Percentiles rank a stretch among this genome's conserved stretches.
Conservation (phyloP, 768 basidiomycete species). For the Dendrothele bispora region DNA sequence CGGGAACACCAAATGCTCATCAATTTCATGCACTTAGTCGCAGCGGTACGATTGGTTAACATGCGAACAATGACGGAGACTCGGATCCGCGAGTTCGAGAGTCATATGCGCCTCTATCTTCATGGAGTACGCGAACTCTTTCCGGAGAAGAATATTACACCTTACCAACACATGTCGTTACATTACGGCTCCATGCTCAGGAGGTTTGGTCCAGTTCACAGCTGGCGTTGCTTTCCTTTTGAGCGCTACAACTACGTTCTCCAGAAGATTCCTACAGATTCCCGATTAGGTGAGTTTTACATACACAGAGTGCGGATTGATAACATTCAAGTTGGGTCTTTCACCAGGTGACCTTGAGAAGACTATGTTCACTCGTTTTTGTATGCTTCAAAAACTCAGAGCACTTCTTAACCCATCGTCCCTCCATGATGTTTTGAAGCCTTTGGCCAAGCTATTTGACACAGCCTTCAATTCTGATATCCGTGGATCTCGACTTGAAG, state of each 20-base stretch:
- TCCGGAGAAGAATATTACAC: slow-evolving; percentile 22
- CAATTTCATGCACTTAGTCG: slow-evolving; percentile 35
- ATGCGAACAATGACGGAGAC: slow-evolving; percentile 19
- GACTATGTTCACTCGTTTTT: slow-evolving; percentile 24
- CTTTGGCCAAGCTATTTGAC: slow-evolving; percentile 5
- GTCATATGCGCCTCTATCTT: slow-evolving; percentile 32
- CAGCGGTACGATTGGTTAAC: slow-evolving; percentile 30
- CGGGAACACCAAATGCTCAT: slow-evolving; percentile 19
- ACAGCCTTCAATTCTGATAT: slow-evolving; percentile 9
- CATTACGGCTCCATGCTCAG: slow-evolving; percentile 32
- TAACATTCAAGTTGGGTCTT: too few relatives aligned
- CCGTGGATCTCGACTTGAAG: slow-evolving; percentile 13
- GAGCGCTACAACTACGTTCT: slow-evolving; percentile 34
- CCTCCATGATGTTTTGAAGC: neutral
- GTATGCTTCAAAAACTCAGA: slow-evolving; percentile 21
- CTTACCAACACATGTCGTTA: slow-evolving; percentile 41
- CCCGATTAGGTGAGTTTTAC: slow-evolving; percentile 26
- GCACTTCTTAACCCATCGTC: slow-evolving; percentile 7
- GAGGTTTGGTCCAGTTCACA: slow-evolving; percentile 34
- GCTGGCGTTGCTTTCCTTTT: slow-evolving; percentile 36
- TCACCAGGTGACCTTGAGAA: slow-evolving; percentile 26
- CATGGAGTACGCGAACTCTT: slow-evolving; percentile 26
- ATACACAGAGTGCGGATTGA: too few relatives aligned
- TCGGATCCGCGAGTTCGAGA: slow-evolving; percentile 22
- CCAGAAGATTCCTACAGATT: slow-evolving; percentile 28